These are phyloP conservation scores for Pestalotiopsis sp. DNA, from an alignment of 2,329 filamentous ascomycete genomes.

Conservation along the genomic window DNA sequence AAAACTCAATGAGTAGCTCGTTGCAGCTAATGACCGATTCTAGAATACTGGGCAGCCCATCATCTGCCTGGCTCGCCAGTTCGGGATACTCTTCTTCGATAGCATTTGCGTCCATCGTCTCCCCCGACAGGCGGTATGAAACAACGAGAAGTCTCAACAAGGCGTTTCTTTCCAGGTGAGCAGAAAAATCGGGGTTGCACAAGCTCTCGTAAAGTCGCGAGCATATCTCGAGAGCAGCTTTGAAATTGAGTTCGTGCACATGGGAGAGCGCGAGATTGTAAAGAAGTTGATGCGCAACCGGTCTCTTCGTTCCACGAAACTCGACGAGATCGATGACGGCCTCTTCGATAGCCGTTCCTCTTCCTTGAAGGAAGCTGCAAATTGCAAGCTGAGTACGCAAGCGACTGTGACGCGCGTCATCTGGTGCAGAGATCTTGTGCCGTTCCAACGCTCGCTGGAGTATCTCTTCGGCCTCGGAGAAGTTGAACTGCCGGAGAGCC, in stretches of 20 bases:
- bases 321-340: background rate
- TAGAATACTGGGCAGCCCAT: background rate
- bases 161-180: background rate
- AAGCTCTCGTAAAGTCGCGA: background rate
- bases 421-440: background rate
- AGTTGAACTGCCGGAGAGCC: background rate
- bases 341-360: background rate
- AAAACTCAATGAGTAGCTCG: background rate
- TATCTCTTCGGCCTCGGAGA: background rate
- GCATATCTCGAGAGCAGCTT: background rate
- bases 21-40: background rate
- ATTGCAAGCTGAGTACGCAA: background rate
- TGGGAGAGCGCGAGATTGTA: background rate
- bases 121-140: background rate
- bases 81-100: background rate
- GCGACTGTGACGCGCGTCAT: background rate
- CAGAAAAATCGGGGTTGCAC: background rate
- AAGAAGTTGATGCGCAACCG: background rate
- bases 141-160: background rate
- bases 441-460: background rate
- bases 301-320: background rate
- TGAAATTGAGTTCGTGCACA: background rate
- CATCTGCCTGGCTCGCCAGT: background rate
- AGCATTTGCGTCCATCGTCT: background rate
- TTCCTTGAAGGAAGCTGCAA: background rate